Evolutionary conservation across 2,329 filamentous ascomycete genomes (phyloP).

Genomic region (Beauveria bassiana): DNA sequence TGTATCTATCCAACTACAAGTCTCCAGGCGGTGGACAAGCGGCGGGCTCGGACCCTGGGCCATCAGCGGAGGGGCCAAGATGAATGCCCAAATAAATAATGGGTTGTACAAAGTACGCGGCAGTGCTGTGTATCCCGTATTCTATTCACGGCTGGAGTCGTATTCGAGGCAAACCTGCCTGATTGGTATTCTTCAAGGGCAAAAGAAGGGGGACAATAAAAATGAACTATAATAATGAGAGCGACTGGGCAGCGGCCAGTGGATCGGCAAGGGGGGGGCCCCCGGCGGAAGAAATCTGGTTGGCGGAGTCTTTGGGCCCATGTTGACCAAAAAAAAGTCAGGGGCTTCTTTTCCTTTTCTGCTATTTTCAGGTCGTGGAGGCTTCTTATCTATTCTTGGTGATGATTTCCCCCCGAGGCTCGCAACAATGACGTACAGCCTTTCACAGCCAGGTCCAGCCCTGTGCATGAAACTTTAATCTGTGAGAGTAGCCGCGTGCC

Average conservation of each 20-base stretch:
- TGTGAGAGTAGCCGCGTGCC: neutral
- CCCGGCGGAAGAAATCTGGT: neutral
- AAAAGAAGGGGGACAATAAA: neutral
- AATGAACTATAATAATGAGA: neutral
- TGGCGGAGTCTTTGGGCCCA: neutral
- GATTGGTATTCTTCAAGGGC: neutral
- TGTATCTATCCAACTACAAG: no score
- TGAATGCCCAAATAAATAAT: neutral
- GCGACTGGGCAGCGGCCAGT: neutral
- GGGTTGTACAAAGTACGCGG: neutral
- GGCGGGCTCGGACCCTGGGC: neutral
- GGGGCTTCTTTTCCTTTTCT: neutral
- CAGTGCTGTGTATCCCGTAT: neutral
- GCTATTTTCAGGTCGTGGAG: neutral
- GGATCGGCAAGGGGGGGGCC: slow-evolving; percentile 5
- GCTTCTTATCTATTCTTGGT: neutral
- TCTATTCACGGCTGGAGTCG: slow-evolving; percentile 2
- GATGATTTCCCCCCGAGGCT: neutral
- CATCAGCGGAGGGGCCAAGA: neutral
- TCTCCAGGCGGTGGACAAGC: neutral
- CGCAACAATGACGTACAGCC: neutral
- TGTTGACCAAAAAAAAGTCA: neutral
- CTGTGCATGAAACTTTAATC: neutral
- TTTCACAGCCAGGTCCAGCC: neutral
- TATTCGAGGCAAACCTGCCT: neutral